These are phyloP conservation scores for Dissophora ornata DNA, from an alignment of 192 early-diverging fungal species.

Conservation along the genomic window DNA sequence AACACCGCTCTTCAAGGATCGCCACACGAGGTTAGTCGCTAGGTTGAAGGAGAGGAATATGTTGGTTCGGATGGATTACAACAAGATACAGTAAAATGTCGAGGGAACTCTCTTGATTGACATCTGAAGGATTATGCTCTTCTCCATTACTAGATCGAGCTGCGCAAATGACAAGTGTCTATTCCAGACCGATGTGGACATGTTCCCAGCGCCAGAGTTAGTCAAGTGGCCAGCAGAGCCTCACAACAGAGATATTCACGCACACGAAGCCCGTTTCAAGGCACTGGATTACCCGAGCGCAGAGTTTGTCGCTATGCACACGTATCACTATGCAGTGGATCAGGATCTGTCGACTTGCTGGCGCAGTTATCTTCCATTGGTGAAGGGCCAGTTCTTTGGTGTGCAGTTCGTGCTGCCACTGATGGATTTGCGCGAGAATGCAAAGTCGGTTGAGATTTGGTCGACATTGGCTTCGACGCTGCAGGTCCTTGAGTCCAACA, in stretches of 20 bases:
- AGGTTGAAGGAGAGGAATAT: too few species aligned
- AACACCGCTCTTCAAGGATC: conserved; percentile 52
- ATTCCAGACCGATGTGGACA: conserved; percentile 64
- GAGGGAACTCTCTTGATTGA: too few species aligned
- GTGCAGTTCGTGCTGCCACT: conserved; percentile 57
- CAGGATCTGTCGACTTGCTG: conserved; percentile 60
- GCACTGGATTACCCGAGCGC: conserved; percentile 51
- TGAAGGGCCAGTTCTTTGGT: conserved; percentile 58
- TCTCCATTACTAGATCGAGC: conserved; percentile 48
- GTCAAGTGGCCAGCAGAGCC: conserved; percentile 49
- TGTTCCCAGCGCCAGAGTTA: conserved; percentile 56
- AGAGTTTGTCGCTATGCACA: conserved; percentile 57
- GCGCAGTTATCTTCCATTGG: conserved; percentile 49
- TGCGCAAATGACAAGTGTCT: conserved; percentile 65
- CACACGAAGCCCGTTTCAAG: conserved; percentile 57
- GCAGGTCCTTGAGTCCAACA: conserved; percentile 7
- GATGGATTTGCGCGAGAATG: conserved; percentile 28
- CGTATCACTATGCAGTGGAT: conserved; percentile 67
- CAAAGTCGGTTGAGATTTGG: conserved; percentile 38
- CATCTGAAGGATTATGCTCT: too few species aligned
- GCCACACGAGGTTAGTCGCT: conserved; percentile 51
- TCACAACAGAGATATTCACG: conserved; percentile 43
- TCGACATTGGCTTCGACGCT: conserved; percentile 22
- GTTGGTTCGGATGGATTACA: too few species aligned
- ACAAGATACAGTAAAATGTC: too few species aligned